Base-by-base conservation (phyloP, 1,284 basidiomycete genomes). In the Sporisorium scitamineum region DNA sequence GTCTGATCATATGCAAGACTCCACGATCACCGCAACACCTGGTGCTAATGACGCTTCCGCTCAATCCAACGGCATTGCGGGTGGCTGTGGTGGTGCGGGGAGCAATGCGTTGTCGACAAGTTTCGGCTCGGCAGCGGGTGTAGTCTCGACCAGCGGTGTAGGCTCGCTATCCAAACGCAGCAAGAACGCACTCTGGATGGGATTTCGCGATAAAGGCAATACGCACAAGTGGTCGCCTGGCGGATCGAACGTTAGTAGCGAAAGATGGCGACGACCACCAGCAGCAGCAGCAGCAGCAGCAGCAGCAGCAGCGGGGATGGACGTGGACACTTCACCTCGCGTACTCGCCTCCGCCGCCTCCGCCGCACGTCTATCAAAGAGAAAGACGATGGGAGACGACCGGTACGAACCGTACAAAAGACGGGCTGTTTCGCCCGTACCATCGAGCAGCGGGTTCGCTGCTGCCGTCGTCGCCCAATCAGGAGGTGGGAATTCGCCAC, bases 381-480 rank as follows among this genome's bases (percentile, higher is more conserved):
- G 76, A 14, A 80, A 78, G 53, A 74, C 72, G 37, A 59, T 64
- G 58, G 73, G 67, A 0, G 67, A 78, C 10, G 78, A 80, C 16
- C 32, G 78, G 5, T 80, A 72, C 56, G 78, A 75, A 24, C 78
- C 78, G n/a, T 72, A 76, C 57, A 80, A 80, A 62, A 68, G 78
- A 22, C 56, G 78, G 6, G 78, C 78, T 5, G 78, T 80, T 0
- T 74, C 70, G n/a, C 78, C 78, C 8, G 72, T 75, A n/a, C n/a
- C n/a, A n/a, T n/a, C n/a, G 70, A 74, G 58, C 9, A 60, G 71
- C 14, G 62, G 63, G n/a, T 55, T 61, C 9, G 62, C 61, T 24
- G 62, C 58, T 4, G 55, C 67, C 18, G 63, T 53, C 18, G 60
- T 32, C 11, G 58, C 64, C n/a, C 31, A 22, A 20, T 14, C 18